Evolutionary conservation across 2,329 filamentous ascomycete species (phyloP), one percentile per base, ranked within the genome.

Genomic region (Diaporthe citri): DNA sequence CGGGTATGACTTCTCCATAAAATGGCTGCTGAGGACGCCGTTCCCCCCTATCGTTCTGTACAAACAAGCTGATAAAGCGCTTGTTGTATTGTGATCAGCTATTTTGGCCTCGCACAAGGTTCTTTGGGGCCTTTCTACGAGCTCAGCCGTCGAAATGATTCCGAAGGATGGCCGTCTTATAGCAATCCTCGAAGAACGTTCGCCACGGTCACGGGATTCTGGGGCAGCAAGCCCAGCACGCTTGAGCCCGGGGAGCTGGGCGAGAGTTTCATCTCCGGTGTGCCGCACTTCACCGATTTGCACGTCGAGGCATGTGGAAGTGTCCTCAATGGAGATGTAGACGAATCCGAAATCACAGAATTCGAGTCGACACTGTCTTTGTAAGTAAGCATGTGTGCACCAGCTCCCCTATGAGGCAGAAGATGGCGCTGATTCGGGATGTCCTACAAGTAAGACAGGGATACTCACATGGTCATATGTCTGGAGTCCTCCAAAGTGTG

Each of bases 151-250:
- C 55, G 60, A 20, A 71, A 75, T 43, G 74, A 76, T 39, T 76
- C 75, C 1, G 74, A 75, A 39, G 74, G 74, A 67, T 73, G 71
- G 71, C 71, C 71, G 4, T 73, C 71, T 34, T 73, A 73, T 57
- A 73, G 71, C 71, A 73, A 13, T 48, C 72, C 74, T n/a, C 66
- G 74, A 39, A 67, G 72, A 36, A 76, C 74, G 12, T 76, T 76
- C 56, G 59, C 74, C 39, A 76, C 74, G 25, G 51, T 76, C 64
- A 74, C 74, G 59, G 74, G 74, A 20, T 76, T 76, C 17, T 76
- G 72, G 74, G 72, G 74, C 51, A 76, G 59, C 22, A 52, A 57
- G 25, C 59, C 72, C n/a, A 74, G 74, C 57, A 74, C 70, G 10
- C 62, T 72, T 48, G 66, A 76, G 66, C 75, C 72, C 22, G 72